These are phyloP conservation scores for Phoma sp. DNA, from an alignment of 2,329 filamentous ascomycete species.

Conservation along the genomic window DNA sequence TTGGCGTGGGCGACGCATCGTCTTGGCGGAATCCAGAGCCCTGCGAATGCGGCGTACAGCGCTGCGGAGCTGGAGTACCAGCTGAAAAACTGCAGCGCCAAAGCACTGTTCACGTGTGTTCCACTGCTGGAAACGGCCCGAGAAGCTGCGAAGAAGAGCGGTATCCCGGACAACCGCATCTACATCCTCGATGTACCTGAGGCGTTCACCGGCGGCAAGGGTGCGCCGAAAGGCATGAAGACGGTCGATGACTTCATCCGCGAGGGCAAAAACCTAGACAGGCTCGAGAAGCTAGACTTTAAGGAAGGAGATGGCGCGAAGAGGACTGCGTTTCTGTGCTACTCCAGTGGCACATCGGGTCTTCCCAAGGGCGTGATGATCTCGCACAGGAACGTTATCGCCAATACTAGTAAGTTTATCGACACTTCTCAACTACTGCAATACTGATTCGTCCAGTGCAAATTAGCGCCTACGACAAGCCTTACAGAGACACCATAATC, in stretches of 20 bases:
- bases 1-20: constrained; percentile 77
- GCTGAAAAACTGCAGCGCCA: constrained; percentile 71
- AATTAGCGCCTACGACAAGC: constrained; percentile 60
- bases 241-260: constrained; percentile 72
- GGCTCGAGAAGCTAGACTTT: constrained; percentile 67
- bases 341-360: constrained; percentile 81
- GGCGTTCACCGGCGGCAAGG: constrained; percentile 57
- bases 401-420: constrained; percentile 62
- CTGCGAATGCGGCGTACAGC: constrained; percentile 78
- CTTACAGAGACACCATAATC: constrained; percentile 51
- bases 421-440: background rate
- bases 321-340: constrained; percentile 78
- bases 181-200: constrained; percentile 74
- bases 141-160: constrained; percentile 68
- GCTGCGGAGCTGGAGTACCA: constrained; percentile 75
- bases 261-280: constrained; percentile 63
- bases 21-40: constrained; percentile 75
- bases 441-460: constrained; percentile 57
- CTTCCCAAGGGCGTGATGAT: constrained; percentile 87
- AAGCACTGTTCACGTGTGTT: constrained; percentile 74
- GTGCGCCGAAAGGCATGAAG: constrained; percentile 61
- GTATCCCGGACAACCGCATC: constrained; percentile 69
- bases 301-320: constrained; percentile 69
- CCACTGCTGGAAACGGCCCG: constrained; percentile 71
- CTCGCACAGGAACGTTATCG: constrained; percentile 79